phyloP scores from a whole-genome alignment of 2,329 filamentous ascomycete genomes.

The Trichoderma polysporum region DNA sequence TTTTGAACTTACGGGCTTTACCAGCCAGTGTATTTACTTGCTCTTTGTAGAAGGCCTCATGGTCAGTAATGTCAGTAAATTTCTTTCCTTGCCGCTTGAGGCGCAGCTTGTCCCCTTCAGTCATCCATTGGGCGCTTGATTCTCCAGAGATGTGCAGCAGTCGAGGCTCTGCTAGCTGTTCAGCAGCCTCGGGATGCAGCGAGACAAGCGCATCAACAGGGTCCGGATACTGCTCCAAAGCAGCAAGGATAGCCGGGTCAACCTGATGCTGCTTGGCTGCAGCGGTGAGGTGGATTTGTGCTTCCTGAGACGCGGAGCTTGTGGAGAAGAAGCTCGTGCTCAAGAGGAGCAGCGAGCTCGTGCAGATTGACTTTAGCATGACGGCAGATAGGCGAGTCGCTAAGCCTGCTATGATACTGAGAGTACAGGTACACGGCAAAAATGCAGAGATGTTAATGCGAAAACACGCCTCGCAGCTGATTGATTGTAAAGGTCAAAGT shows the following conservation, averaged over 20 bases:
- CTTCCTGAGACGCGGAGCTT: constrained; percentile 7
- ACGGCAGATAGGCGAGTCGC: neutral
- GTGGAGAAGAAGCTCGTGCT: constrained; percentile 15
- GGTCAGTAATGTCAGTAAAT: constrained; percentile 72
- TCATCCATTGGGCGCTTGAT: constrained; percentile 64
- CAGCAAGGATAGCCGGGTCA: constrained; percentile 28
- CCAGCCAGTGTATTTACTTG: constrained; percentile 28
- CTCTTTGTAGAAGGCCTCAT: constrained; percentile 48
- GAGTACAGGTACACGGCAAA: neutral
- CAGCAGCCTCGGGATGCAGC: constrained; percentile 30
- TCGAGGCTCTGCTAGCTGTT: constrained; percentile 43
- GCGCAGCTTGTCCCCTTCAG: constrained; percentile 70
- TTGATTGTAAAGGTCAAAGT: neutral
- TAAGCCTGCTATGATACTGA: neutral
- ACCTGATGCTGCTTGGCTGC: constrained; percentile 18
- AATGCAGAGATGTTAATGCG: neutral
- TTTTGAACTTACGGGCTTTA: constrained; percentile 31
- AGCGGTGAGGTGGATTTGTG: constrained; percentile 22
- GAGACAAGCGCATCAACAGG: constrained; percentile 33
- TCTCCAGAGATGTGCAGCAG: constrained; percentile 65
- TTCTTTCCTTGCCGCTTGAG: constrained; percentile 64
- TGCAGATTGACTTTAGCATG: constrained; percentile 14
- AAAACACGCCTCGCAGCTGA: neutral
- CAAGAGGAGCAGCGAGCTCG: constrained; percentile 17
- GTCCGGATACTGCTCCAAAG: constrained; percentile 29